Evolutionary conservation across 2,329 filamentous ascomycete species (phyloP), one percentile per base, ranked within the genome.

Genomic region (Metarhizium anisopliae): DNA sequence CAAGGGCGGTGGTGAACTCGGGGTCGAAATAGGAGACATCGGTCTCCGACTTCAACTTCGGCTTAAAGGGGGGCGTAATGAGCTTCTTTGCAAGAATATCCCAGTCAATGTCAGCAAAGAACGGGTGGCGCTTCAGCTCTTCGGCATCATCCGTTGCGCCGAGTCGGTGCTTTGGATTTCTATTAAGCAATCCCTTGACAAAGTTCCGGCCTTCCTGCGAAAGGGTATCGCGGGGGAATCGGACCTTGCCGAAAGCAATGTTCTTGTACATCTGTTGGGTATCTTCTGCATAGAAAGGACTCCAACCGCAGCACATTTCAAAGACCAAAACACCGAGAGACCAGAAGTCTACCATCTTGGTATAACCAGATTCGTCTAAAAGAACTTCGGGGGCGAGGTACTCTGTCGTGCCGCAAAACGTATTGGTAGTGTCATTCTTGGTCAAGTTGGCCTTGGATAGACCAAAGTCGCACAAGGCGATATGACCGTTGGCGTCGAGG

Each of bases 231-330:
- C 92, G 84, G 7, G 94, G 94, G 71, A 99, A 99, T 59, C 94
- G 83, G 56, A 99, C 94, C 70, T 99, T 99, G 68, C 94, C 94
- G 67, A 99, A 99, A 0, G 94, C 94, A 69, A 99, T 99, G 75
- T 99, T 99, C 79, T 99, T 99, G 78, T 99, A 99, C 94, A 99
- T 99, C 71, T 99, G 94, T 72, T 99, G 94, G 0, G 94, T 99
- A 68, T 99, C 94, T 67, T 99, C 94, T 56, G 94, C 94, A 65
- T 97, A 99, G 74, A 99, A 99, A 0, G 94, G 94, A 66, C 91
- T 96, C 94, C 94, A 99, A 38, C 94, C 94, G 66, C 94, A 99
- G 76, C 94, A 99, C 94, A 99, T 99, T 72, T 99, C 94, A 66
- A 99, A 99, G 1, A 99, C 94, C 55, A 99, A 79, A 51, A 99